Base-by-base conservation (phyloP, 2,329 filamentous ascomycete genomes). In the Chaetothyriales sp. region DNA sequence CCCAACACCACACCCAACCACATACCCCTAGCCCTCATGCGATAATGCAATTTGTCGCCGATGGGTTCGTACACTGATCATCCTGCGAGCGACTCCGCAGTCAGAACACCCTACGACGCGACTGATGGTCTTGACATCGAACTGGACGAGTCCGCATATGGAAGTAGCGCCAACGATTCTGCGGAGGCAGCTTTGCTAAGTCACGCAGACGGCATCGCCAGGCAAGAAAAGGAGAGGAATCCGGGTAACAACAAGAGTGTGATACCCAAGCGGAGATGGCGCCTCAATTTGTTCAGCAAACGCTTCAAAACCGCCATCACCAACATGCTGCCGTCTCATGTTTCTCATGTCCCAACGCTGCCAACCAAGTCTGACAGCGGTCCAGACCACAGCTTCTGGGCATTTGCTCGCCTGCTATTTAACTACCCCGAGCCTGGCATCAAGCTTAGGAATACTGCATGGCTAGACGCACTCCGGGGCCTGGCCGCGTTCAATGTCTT, bases 401-500 rank as follows among this genome's bases (percentile, higher is more conserved):
- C 12, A 5, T 36, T 36, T 36, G 8, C 10, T 36, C 28, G 28
- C 28, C 28, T 36, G 28, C 8, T 36, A 3, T 36, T 36, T 8
- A 36, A 36, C 28, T 36, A 36, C 12, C 28, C 28, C 28, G 28
- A 36, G 7, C 28, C 28, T 36, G 28, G 28, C 28, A 36, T 36
- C 28, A 36, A 36, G 28, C 28, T 36, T 10, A 36, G 28, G 28
- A 10, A 36, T 36, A 57, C 55, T 5, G 50, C 55, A 25, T 58
- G 52, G 18, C 60, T 71, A 19, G 68, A 71, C 51, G 68, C 68
- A 1, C 51, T 71, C 46, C 63, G 68, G 51, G 68, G 68, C 47
- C 70, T 67, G 64, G 68, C 68, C 22, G 69, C 68, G 52, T 58
- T 70, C 18, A 61, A 68, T n/a, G 68, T 71, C 49, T 70, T 69